Conservation (phyloP, 2,329 filamentous ascomycete species). For the Sclerotinia glacialis region DNA sequence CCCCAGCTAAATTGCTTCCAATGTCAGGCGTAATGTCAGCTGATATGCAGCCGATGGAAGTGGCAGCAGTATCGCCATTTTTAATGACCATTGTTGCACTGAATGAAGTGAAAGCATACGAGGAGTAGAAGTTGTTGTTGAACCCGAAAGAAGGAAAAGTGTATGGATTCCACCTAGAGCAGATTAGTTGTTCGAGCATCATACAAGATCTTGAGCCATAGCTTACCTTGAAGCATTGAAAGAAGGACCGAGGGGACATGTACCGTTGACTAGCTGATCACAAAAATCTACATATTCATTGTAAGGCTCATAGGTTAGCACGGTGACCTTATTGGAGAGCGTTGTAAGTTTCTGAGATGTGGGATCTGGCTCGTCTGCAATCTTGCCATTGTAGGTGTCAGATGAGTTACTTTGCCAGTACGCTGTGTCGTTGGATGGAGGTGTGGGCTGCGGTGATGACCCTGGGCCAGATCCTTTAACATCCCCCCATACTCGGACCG, state of each 20-base stretch:
- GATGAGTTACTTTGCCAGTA: slow-evolving; percentile 58
- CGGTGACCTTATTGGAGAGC: slow-evolving; percentile 66
- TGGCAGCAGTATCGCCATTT: slow-evolving; percentile 64
- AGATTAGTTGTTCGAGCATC: slow-evolving; percentile 4
- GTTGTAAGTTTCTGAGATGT: slow-evolving; percentile 63
- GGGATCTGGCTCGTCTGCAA: slow-evolving; percentile 52
- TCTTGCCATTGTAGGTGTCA: slow-evolving; percentile 65
- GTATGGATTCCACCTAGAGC: slow-evolving; percentile 41
- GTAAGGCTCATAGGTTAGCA: slow-evolving; percentile 75
- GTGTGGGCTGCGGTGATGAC: slow-evolving; percentile 54
- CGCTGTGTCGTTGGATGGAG: slow-evolving; percentile 53
- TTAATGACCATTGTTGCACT: slow-evolving; percentile 69
- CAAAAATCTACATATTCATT: slow-evolving; percentile 63
- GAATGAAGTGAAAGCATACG: slow-evolving; percentile 83
- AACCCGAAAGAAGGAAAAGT: slow-evolving; percentile 71
- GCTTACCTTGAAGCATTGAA: slow-evolving; percentile 58
- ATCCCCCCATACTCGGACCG: slow-evolving; percentile 84
- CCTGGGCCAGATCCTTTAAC: slow-evolving; percentile 64
- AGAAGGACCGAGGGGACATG: slow-evolving; percentile 73
- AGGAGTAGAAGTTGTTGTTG: slow-evolving; percentile 71
- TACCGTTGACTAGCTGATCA: slow-evolving; percentile 54
- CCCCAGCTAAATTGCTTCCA: slow-evolving; percentile 62
- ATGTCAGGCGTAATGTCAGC: slow-evolving; percentile 82
- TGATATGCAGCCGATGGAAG: slow-evolving; percentile 74
- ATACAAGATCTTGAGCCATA: background rate